phyloP scores from a whole-genome alignment of 148 eudicot genomes.

The Silene latifolia region DNA sequence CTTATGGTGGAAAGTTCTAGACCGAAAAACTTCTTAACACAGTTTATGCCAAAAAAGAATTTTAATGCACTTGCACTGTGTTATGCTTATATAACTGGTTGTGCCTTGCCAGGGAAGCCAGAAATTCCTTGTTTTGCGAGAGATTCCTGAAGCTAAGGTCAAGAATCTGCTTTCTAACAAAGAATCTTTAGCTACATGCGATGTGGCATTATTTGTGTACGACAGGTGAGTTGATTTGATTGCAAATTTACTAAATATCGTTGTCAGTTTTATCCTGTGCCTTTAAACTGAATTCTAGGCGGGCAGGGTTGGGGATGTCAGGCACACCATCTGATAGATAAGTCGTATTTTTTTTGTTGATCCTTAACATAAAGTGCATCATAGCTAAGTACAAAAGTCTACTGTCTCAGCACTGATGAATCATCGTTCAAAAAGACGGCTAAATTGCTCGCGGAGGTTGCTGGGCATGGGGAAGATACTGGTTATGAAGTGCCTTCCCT shows the following conservation, averaged over 20 bases:
- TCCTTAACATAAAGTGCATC: neutral
- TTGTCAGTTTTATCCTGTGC: neutral
- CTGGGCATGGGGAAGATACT: conserved; percentile 79
- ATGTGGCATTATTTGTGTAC: conserved; percentile 82
- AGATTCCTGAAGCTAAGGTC: conserved; percentile 76
- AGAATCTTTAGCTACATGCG: conserved; percentile 81
- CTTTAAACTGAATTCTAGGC: neutral
- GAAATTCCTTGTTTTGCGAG: conserved; percentile 75
- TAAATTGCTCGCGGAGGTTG: conserved; percentile 77
- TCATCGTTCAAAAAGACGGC: conserved; percentile 65
- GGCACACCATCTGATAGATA: neutral
- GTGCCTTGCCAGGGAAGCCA: conserved; percentile 53
- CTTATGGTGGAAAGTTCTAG: neutral
- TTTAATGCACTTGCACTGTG: neutral
- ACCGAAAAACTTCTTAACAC: neutral
- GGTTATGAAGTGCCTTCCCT: conserved; percentile 88
- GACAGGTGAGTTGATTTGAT: conserved; percentile 52
- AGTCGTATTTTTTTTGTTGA: neutral
- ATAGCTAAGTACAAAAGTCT: neutral
- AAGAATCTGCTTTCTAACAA: conserved; percentile 47
- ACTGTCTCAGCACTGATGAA: conserved; percentile 46
- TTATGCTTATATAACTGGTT: neutral
- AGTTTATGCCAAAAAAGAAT: neutral
- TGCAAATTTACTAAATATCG: neutral
- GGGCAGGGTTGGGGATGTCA: neutral